Conservation (phyloP, 2,329 filamentous ascomycete genomes). For the Metarhizium album region DNA sequence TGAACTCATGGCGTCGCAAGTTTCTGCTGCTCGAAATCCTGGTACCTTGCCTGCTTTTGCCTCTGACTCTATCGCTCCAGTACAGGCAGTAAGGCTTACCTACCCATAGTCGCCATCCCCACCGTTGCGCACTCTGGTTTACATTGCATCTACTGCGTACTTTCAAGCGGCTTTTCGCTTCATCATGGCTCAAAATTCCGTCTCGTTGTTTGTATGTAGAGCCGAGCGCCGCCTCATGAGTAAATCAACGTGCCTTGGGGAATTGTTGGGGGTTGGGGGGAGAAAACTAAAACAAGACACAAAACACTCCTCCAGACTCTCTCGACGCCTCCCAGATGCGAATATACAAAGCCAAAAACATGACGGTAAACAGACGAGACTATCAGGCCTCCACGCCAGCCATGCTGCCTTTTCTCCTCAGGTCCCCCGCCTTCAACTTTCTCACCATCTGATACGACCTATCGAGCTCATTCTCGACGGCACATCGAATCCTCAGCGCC, state of each 20-base stretch:
- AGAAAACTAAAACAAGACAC: no score
- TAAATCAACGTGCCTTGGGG: neutral
- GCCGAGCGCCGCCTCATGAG: neutral
- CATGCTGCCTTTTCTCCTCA: constrained; percentile 35
- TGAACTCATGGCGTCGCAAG: no score
- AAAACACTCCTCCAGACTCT: neutral
- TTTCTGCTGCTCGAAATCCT: no score
- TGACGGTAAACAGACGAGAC: neutral
- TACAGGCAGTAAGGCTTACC: no score
- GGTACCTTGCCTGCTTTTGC: no score
- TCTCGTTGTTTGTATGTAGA: neutral
- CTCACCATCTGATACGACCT: constrained; percentile 72
- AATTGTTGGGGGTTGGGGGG: no score
- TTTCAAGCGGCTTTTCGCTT: neutral
- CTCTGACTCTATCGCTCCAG: no score
- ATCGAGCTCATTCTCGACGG: constrained; percentile 80
- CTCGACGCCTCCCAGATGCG: neutral
- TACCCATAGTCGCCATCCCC: no score
- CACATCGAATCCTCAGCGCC: constrained; percentile 70
- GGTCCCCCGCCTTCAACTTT: constrained; percentile 43
- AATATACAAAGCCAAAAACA: neutral
- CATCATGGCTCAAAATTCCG: neutral
- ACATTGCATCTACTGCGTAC: neutral
- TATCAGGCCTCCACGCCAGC: constrained; percentile 12
- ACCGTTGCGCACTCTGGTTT: no score